Evolutionary conservation across 2,329 filamentous ascomycete genomes (phyloP), one percentile per base, ranked within the genome.

Genomic region (Trichoderma koningiopsis): DNA sequence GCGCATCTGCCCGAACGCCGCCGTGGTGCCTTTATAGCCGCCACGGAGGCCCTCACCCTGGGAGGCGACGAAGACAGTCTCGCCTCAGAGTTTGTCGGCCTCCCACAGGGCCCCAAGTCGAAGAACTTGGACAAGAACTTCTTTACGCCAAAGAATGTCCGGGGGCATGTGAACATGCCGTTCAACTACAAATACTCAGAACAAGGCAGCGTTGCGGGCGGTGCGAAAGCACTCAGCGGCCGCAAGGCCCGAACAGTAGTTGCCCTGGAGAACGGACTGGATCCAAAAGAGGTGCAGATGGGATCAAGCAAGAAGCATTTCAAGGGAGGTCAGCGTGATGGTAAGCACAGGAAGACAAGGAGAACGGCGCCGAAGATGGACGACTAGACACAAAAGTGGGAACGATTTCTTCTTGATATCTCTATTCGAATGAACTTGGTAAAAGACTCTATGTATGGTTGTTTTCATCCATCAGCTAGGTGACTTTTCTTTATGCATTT

Each of bases 101-200:
- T 87, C 5, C 84, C 86, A 5, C 84, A 88, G 57, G 93, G 94
- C 0, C 80, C 86, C 37, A 97, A 97, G 78, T 92, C 93, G 0
- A 84, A 88, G 72, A 87, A 86, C 68, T 84, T 99, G 24, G 96
- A 99, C 82, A 92, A 91, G 76, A 87, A 88, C n/a, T 99, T 98
- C 84, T 99, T 99, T 77, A 90, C 87, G 6, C 82, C 88, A 2
- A 85, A 87, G 68, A 84, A 87, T 13, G 86, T 83, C 56, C 87
- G 85, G 0, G 92, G 89, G 2, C 91, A 92, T 75, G 72, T 96
- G 47, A 89, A 83, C 68, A 89, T 89, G 84, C 94, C 96, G 0
- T 98, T 98, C 83, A 95, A 90, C 80, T 88, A 96, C 82, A 92
- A 96, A 81, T 96, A 97, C 81, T 90, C 89, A 3, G 87, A 96